Evolutionary conservation across 2,329 filamentous ascomycete species (phyloP).

Genomic region (Verticillium zaregamsianum): DNA sequence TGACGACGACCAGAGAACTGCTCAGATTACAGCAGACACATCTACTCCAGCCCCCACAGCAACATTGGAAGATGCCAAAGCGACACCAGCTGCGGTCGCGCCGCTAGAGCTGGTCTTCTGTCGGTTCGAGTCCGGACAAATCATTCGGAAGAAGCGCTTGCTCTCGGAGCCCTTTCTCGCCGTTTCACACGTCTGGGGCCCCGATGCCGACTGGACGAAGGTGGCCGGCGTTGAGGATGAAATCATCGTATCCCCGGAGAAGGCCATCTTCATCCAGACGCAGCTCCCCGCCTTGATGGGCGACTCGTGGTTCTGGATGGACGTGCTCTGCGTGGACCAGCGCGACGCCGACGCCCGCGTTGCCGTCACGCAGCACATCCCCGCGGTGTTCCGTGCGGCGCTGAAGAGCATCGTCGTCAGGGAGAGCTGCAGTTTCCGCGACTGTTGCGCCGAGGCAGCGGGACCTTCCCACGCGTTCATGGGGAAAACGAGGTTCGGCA

Average conservation of each 20-base stretch:
- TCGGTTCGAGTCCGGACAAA: neutral
- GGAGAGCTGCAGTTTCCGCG: neutral
- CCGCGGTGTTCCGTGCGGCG: neutral
- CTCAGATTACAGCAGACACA: neutral
- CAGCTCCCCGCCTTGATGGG: neutral
- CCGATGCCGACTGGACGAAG: neutral
- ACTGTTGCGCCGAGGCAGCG: neutral
- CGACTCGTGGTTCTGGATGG: neutral
- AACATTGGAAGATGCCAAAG: neutral
- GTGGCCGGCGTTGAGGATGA: neutral
- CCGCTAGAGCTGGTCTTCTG: neutral
- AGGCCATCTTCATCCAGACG: neutral
- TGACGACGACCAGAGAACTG: neutral
- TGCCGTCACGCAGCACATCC: neutral
- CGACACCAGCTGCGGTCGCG: neutral
- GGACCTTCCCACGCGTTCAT: neutral
- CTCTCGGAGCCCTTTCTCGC: neutral
- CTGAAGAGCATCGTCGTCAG: neutral
- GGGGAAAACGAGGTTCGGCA: neutral
- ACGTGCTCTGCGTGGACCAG: neutral
- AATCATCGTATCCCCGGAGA: neutral
- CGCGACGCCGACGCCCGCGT: neutral
- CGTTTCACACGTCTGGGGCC: neutral
- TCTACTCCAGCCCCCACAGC: neutral
- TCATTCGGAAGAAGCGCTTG: neutral